phyloP scores from a whole-genome alignment of 2,329 filamentous ascomycete species.

The Myriosclerotinia scirpicola region DNA sequence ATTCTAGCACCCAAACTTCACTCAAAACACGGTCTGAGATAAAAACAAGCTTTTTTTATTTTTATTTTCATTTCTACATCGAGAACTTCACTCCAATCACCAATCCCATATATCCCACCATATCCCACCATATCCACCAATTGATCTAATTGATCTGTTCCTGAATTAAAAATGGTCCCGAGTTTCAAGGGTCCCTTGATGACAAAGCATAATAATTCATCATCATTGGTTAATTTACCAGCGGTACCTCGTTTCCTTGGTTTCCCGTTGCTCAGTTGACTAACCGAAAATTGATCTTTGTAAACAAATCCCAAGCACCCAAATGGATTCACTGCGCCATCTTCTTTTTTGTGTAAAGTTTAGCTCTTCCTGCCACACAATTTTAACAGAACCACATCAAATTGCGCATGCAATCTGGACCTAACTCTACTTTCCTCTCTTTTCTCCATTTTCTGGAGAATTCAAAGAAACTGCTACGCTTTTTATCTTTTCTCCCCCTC shows the following conservation, averaged over 20 bases:
- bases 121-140: neutral
- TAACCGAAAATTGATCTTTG: conserved; percentile 10
- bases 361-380: conserved; percentile 23
- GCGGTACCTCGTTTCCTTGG: neutral
- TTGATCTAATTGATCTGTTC: conserved; percentile 13
- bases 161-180: neutral
- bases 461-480: conserved; percentile 17
- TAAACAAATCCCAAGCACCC: conserved; percentile 18
- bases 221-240: neutral
- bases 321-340: conserved; percentile 21
- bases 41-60: conserved; percentile 16
- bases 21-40: neutral
- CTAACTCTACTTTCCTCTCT: neutral
- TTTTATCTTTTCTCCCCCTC: conserved; percentile 13
- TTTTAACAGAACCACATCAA: conserved; percentile 7
- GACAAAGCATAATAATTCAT: neutral
- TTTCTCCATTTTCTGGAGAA: conserved; percentile 12
- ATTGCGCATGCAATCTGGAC: conserved; percentile 20
- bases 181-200: neutral
- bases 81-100: conserved; percentile 13
- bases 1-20: neutral
- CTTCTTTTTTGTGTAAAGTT: conserved; percentile 19
- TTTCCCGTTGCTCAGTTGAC: conserved; percentile 2
- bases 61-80: conserved; percentile 5
- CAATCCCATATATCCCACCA: conserved; percentile 2